Evolutionary conservation across 2,329 filamentous ascomycete genomes (phyloP).

Genomic region (Dactylellina parvicollis): DNA sequence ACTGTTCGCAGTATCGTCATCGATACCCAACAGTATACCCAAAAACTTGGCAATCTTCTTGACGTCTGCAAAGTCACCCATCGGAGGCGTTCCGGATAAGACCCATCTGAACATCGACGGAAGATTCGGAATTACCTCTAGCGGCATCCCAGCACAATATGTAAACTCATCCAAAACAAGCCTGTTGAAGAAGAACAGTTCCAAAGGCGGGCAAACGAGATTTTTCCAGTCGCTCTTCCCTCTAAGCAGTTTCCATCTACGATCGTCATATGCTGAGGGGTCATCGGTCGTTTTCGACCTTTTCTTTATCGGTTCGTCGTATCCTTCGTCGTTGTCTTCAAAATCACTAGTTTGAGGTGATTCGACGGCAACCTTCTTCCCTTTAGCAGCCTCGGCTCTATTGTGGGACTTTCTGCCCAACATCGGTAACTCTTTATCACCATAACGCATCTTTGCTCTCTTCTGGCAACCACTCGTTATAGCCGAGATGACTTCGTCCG

Average conservation of each 20-base stretch:
- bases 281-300: slow-evolving; percentile 29
- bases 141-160: slow-evolving; percentile 63
- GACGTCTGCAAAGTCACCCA: slow-evolving; percentile 70
- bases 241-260: slow-evolving; percentile 55
- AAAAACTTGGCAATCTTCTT: slow-evolving; percentile 70
- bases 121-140: slow-evolving; percentile 64
- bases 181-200: slow-evolving; percentile 71
- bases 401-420: slow-evolving; percentile 32
- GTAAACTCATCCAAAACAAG: slow-evolving; percentile 74
- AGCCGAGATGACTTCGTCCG: not conserved
- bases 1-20: slow-evolving; percentile 65
- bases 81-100: slow-evolving; percentile 71
- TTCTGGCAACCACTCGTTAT: slow-evolving; percentile 22
- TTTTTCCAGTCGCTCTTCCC: slow-evolving; percentile 58
- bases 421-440: not conserved
- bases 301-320: slow-evolving; percentile 49
- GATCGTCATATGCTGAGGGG: slow-evolving; percentile 50
- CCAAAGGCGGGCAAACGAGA: slow-evolving; percentile 63
- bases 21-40: slow-evolving; percentile 67
- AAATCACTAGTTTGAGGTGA: slow-evolving; percentile 40
- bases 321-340: slow-evolving; percentile 45
- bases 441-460: slow-evolving; percentile 1
- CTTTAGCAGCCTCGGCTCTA: not conserved
- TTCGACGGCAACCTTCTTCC: not conserved
- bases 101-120: slow-evolving; percentile 69